Evolutionary conservation across 2,329 filamentous ascomycete species (phyloP).

Genomic region (Cytospora schulzeri): DNA sequence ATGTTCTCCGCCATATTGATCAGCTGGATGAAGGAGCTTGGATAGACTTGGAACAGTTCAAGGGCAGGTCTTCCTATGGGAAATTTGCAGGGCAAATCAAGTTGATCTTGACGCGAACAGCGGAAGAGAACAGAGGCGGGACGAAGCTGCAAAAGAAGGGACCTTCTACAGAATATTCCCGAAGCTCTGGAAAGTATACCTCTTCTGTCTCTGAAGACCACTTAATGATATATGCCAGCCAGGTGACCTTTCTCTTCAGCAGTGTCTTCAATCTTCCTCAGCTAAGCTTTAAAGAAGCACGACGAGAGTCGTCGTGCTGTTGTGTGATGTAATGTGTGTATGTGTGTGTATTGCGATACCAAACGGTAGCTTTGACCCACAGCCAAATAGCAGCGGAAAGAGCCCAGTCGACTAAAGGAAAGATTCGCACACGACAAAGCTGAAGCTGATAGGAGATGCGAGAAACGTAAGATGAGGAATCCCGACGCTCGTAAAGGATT

Average conservation of each 20-base stretch:
- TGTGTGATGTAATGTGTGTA: constrained; percentile 12
- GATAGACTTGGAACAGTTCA: constrained; percentile 6
- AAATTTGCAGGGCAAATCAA: constrained; percentile 7
- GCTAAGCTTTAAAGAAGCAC: constrained; percentile 12
- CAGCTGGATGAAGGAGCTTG: constrained; percentile 12
- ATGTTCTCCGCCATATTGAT: constrained; percentile 76
- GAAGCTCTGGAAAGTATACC: constrained; percentile 21
- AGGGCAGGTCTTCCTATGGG: constrained; percentile 12
- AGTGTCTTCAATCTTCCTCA: constrained; percentile 13
- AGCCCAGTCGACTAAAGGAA: constrained; percentile 26
- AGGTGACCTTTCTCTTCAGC: constrained; percentile 7
- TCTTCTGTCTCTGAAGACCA: constrained; percentile 9
- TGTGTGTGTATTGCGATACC: constrained; percentile 16
- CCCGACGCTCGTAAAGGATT: constrained; percentile 31
- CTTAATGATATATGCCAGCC: constrained; percentile 10
- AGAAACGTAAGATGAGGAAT: constrained; percentile 27
- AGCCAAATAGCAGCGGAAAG: constrained; percentile 21
- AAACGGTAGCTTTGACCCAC: constrained; percentile 22
- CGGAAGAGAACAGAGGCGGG: constrained; percentile 11
- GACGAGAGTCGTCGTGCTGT: constrained; percentile 9
- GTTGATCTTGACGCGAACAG: constrained; percentile 7
- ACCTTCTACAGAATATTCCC: constrained; percentile 11
- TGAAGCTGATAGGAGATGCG: constrained; percentile 28
- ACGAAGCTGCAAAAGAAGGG: constrained; percentile 15
- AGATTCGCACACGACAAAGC: constrained; percentile 25